Percentiles rank a stretch among this genome's conserved stretches.
Conservation (phyloP, 2,329 filamentous ascomycete species). For the Apiospora rasikravindrae region DNA sequence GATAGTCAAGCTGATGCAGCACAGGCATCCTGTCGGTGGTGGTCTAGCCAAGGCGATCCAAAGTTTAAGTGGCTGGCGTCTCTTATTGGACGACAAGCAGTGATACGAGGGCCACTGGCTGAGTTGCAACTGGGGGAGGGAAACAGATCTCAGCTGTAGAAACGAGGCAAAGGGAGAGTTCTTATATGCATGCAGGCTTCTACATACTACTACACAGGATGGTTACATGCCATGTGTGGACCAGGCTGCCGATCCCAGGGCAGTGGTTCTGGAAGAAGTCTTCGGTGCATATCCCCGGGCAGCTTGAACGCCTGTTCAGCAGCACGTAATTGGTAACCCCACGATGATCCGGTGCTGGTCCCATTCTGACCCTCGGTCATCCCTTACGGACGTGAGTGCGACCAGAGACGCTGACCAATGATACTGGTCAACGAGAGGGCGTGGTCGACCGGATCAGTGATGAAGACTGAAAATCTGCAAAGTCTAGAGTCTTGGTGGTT, state of each 20-base stretch:
- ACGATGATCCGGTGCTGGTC: neutral
- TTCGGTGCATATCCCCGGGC: neutral
- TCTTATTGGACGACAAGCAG: neutral
- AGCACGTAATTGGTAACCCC: neutral
- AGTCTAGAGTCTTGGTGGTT: neutral
- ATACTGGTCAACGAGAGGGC: neutral
- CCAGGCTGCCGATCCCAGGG: neutral
- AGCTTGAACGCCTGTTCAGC: neutral
- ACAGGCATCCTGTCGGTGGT: slow-evolving; percentile 27
- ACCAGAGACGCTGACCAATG: neutral
- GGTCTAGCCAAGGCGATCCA: neutral
- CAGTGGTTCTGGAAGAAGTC: neutral
- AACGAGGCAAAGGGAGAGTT: neutral
- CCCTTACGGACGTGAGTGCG: neutral
- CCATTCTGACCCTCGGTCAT: neutral
- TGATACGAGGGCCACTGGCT: neutral
- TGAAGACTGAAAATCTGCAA: neutral
- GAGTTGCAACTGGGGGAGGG: neutral
- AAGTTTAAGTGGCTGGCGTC: neutral
- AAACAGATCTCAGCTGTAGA: neutral
- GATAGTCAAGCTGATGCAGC: slow-evolving; percentile 63
- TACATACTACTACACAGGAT: neutral
- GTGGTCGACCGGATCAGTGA: neutral
- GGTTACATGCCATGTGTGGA: neutral
- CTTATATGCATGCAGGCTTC: neutral